These are phyloP conservation scores for Lactarius indigo DNA, from an alignment of 768 basidiomycete genomes.

Conservation along the genomic window DNA sequence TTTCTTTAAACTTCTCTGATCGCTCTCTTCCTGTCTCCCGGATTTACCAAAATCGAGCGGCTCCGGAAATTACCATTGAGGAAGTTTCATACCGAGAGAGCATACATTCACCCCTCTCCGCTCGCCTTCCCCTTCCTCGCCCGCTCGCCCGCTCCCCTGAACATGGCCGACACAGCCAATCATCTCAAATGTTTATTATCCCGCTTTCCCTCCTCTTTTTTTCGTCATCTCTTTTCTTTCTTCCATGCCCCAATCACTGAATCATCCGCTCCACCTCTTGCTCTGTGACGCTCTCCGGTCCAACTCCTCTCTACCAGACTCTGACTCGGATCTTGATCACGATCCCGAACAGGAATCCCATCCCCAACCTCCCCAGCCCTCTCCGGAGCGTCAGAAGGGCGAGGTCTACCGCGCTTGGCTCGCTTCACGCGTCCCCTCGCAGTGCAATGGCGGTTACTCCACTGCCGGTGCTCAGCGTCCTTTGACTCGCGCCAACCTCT, in stretches of 20 bases:
- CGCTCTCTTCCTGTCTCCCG: conserved; percentile 11
- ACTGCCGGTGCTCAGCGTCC: conserved; percentile 67
- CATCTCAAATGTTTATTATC: conserved; percentile 14
- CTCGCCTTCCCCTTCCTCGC: not conserved
- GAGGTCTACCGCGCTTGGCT: conserved; percentile 31
- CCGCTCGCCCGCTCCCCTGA: conserved; percentile 1
- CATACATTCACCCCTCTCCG: conserved; percentile 1
- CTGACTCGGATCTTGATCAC: conserved; percentile 6
- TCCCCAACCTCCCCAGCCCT: not conserved
- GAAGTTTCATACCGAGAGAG: conserved; percentile 17
- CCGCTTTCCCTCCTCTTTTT: not conserved
- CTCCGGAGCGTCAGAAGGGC: not conserved
- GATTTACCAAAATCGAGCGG: not conserved
- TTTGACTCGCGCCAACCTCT: conserved; percentile 53
- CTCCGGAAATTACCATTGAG: conserved; percentile 12
- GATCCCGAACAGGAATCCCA: not conserved
- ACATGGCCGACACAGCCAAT: conserved; percentile 20
- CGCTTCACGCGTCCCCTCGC: conserved; percentile 28
- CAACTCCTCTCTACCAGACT: not conserved
- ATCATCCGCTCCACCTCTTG: conserved; percentile 13
- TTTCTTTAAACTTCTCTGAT: conserved; percentile 17
- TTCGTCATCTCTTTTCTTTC: not conserved
- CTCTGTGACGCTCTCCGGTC: conserved; percentile 8
- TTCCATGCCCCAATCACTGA: conserved; percentile 10
- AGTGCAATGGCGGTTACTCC: conserved; percentile 24